A percentile compares a stretch with the other conserved stretches of the same genome.
phyloP scores from a whole-genome alignment of 2,329 filamentous ascomycete species.

The Xylaria digitata region DNA sequence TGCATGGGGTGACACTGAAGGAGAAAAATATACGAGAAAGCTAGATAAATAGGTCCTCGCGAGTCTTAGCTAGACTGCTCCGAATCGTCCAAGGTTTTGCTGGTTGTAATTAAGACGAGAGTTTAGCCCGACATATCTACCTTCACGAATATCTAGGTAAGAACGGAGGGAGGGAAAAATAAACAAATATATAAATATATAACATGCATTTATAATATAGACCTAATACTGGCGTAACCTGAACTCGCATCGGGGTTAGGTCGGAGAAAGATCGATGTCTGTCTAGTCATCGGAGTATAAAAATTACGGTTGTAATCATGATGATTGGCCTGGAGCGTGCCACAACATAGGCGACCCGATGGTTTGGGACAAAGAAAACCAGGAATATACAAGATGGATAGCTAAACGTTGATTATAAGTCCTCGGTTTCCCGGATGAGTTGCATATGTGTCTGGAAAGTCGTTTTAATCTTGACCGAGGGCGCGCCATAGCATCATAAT shows the following conservation, averaged over 20 bases:
- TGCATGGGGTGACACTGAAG: neutral
- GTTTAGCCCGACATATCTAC: no score
- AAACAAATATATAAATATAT: no score
- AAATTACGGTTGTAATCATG: neutral
- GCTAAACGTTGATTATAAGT: neutral
- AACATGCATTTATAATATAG: no score
- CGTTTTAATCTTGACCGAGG: no score
- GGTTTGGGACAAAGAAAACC: neutral
- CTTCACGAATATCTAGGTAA: neutral
- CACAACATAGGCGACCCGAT: slow-evolving; percentile 19
- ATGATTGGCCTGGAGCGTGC: neutral
- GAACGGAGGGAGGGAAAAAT: no score
- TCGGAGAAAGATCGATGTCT: neutral
- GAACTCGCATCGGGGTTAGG: neutral
- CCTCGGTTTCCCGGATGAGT: no score
- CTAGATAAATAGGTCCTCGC: neutral
- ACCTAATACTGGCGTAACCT: no score
- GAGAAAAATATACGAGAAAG: neutral
- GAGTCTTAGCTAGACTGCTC: no score
- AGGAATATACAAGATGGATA: neutral
- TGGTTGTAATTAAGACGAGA: neutral
- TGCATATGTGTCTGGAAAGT: neutral
- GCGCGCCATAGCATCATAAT: no score
- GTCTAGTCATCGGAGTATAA: neutral
- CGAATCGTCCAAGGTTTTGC: no score